Evolutionary conservation across 2,329 filamentous ascomycete species (phyloP).

Genomic region (Dactylellina parvicollis): DNA sequence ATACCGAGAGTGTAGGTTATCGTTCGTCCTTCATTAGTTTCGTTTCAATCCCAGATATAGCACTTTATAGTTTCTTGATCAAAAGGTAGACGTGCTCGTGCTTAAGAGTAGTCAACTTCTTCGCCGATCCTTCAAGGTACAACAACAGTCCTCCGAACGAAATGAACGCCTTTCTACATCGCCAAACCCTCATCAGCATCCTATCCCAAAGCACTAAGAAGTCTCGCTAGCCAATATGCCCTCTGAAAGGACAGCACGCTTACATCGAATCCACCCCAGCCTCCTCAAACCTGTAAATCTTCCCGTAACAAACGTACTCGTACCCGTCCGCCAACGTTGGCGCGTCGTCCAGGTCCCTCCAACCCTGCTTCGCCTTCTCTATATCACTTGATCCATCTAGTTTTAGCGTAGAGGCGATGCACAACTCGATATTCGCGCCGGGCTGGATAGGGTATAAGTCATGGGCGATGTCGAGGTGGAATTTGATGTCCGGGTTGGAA

Average conservation of each 20-base stretch:
- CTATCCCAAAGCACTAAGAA: not conserved
- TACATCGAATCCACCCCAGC: constrained; percentile 83
- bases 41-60: too few species aligned
- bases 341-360: constrained; percentile 75
- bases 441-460: constrained; percentile 83
- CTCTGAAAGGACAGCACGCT: too few species aligned
- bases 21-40: too few species aligned
- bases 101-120: constrained; percentile 89
- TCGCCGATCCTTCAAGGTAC: constrained; percentile 91
- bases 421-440: constrained; percentile 80
- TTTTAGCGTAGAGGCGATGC: constrained; percentile 83
- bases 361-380: constrained; percentile 70
- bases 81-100: constrained; percentile 95
- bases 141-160: constrained; percentile 93
- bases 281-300: constrained; percentile 89
- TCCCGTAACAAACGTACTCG: constrained; percentile 88
- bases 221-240: too few species aligned
- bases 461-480: constrained; percentile 91
- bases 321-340: constrained; percentile 78
- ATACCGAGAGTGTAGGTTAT: too few species aligned
- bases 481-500: constrained; percentile 77
- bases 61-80: constrained; percentile 77
- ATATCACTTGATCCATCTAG: constrained; percentile 76
- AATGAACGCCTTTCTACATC: constrained; percentile 83
- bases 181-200: constrained; percentile 7